A percentile compares a stretch with the other conserved stretches of the same genome.
Evolutionary conservation across 2,329 filamentous ascomycete species (phyloP).

Genomic region (Hawksworthiomyces lignivorus): DNA sequence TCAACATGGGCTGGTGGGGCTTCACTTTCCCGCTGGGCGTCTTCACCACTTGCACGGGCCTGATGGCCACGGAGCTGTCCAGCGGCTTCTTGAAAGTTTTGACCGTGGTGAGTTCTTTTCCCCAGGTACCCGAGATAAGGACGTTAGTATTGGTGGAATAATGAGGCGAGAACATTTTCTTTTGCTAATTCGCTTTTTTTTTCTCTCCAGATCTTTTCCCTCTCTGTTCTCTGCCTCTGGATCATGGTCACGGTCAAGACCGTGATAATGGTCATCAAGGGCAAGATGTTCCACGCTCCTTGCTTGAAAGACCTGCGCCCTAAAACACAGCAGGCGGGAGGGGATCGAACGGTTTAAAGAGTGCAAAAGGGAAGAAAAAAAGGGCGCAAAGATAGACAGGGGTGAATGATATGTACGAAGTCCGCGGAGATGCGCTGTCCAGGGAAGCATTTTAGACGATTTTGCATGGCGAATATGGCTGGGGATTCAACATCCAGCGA

Average conservation of each 20-base stretch:
- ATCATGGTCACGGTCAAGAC: conserved; percentile 32
- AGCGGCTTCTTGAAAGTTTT: conserved; percentile 36
- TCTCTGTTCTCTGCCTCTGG: conserved; percentile 35
- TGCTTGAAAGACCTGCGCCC: conserved; percentile 27
- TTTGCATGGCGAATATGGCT: no score
- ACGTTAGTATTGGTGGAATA: no score
- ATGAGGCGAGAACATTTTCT: no score
- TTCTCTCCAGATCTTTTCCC: conserved; percentile 28
- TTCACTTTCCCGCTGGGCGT: conserved; percentile 32
- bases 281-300: conserved; percentile 38
- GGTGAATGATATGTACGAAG: no score
- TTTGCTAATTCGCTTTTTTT: background rate
- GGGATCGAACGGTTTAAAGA: conserved; percentile 11
- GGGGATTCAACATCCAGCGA: no score
- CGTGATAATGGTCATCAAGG: conserved; percentile 27
- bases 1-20: conserved; percentile 32
- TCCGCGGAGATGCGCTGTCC: no score
- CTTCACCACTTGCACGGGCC: conserved; percentile 31
- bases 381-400: background rate
- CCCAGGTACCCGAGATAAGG: no score
- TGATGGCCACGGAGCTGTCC: conserved; percentile 32
- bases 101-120: conserved; percentile 16
- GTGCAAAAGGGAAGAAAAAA: background rate
- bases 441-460: no score
- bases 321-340: conserved; percentile 9